Percentiles rank a stretch among this genome's conserved stretches.
Evolutionary conservation across 805 yeast genomes (phyloP).

Genomic region (Ogataea thermomethanolica): DNA sequence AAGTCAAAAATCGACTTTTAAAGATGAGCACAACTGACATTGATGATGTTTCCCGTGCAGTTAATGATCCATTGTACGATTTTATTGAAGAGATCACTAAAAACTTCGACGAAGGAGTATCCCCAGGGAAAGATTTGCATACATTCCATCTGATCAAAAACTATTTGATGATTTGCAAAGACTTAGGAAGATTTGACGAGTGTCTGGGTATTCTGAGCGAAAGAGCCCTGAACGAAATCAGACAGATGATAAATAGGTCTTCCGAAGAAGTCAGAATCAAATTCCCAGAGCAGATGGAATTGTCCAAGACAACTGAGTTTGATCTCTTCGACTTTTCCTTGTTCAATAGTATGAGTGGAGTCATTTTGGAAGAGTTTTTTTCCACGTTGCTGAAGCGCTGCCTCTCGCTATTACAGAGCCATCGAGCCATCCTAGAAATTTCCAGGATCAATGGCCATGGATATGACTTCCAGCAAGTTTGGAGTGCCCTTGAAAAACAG

Average conservation of each 20-base stretch:
- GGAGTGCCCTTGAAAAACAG: conserved; percentile 43
- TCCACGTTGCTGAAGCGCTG: conserved; percentile 64
- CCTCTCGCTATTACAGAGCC: conserved; percentile 63
- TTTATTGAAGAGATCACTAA: conserved; percentile 33
- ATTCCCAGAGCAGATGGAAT: conserved; percentile 37
- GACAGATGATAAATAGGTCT: conserved; percentile 56
- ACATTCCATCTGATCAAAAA: conserved; percentile 21
- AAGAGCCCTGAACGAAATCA: conserved; percentile 59
- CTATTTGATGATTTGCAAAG: conserved; percentile 27
- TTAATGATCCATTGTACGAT: conserved; percentile 34
- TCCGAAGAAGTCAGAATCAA: conserved; percentile 62
- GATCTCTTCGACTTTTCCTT: conserved; percentile 17
- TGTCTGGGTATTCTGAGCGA: conserved; percentile 53
- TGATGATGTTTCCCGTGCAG: conserved; percentile 25
- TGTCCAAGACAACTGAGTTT: conserved; percentile 15
- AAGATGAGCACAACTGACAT: conserved; percentile 24
- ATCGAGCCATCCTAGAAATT: conserved; percentile 62
- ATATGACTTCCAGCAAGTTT: conserved; percentile 34
- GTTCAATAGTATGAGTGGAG: conserved; percentile 29
- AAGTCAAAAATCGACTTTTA: conserved; percentile 13
- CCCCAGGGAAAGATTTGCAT: conserved; percentile 25
- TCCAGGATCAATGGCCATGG: conserved; percentile 30
- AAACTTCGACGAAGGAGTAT: conserved; percentile 20
- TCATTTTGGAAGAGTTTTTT: conserved; percentile 65
- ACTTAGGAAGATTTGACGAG: conserved; percentile 56